Percentiles rank a stretch among this genome's conserved stretches.
These are phyloP conservation scores for Mycena galericulata DNA, from an alignment of 768 basidiomycete genomes.

Conservation along the genomic window DNA sequence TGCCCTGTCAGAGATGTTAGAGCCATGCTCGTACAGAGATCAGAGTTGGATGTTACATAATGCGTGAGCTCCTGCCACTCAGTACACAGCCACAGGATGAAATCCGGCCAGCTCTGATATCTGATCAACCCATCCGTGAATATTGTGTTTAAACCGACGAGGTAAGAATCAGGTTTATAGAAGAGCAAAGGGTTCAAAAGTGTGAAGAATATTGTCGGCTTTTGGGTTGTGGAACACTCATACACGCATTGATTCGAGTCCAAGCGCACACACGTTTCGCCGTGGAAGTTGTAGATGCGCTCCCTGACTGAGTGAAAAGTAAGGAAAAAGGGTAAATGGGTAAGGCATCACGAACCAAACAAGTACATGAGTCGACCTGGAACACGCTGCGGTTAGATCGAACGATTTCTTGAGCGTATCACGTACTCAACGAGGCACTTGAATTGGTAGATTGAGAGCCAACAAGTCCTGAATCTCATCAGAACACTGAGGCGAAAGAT, in stretches of 20 bases:
- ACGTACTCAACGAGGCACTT: slow-evolving; percentile 44
- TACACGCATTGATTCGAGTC: slow-evolving; percentile 58
- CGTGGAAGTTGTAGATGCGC: slow-evolving; percentile 60
- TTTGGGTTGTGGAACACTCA: slow-evolving; percentile 32
- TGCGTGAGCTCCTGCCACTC: slow-evolving; percentile 68
- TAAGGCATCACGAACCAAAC: slow-evolving; percentile 50
- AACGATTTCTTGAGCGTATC: neutral
- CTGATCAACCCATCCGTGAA: slow-evolving; percentile 63
- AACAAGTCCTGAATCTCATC: slow-evolving; percentile 5
- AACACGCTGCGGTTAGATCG: neutral
- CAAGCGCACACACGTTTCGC: slow-evolving; percentile 59
- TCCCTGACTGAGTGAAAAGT: slow-evolving; percentile 44
- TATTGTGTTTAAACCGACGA: slow-evolving; percentile 57
- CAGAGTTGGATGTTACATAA: slow-evolving; percentile 51
- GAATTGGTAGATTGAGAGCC: slow-evolving; percentile 7
- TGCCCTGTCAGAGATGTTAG: slow-evolving; percentile 52
- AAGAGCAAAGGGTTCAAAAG: slow-evolving; percentile 59
- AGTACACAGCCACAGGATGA: slow-evolving; percentile 55
- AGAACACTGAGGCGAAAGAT: neutral
- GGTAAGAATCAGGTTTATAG: slow-evolving; percentile 60
- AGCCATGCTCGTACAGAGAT: neutral
- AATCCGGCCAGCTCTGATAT: slow-evolving; percentile 55
- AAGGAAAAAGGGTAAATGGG: slow-evolving; percentile 3
- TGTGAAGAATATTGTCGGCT: slow-evolving; percentile 53
- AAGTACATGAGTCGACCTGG: slow-evolving; percentile 58